These are phyloP conservation scores for Gardenia jasminoides DNA, from an alignment of 257 asterid species.

Conservation along the genomic window DNA sequence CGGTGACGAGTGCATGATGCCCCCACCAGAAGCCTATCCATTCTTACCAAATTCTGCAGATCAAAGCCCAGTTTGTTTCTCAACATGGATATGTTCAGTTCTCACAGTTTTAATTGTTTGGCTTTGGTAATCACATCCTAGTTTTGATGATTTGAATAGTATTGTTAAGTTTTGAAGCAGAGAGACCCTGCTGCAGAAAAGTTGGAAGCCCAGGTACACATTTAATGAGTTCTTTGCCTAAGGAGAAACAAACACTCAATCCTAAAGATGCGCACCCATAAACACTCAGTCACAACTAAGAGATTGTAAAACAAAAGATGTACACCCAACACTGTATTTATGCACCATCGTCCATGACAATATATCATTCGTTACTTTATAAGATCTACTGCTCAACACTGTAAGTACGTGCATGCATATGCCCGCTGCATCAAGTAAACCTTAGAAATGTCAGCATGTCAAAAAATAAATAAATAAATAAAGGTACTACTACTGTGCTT, in stretches of 20 bases:
- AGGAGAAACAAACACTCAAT: not conserved
- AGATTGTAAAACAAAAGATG: not conserved
- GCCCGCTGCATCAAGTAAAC: not conserved
- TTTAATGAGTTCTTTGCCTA: not conserved
- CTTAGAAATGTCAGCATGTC: not conserved
- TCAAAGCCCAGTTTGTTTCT: slow-evolving; percentile 24
- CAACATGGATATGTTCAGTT: slow-evolving; percentile 29
- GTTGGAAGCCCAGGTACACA: slow-evolving; percentile 4
- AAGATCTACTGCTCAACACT: not conserved
- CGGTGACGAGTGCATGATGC: slow-evolving; percentile 86
- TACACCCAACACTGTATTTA: too few relatives aligned
- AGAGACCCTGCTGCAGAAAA: not conserved
- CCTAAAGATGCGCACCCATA: not conserved
- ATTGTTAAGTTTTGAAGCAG: slow-evolving; percentile 31
- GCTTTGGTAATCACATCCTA: slow-evolving; percentile 34
- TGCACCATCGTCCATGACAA: not conserved
- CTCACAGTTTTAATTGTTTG: slow-evolving; percentile 27
- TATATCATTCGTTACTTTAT: not conserved
- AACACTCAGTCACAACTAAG: not conserved
- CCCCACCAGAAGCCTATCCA: slow-evolving; percentile 82
- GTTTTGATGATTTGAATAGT: slow-evolving; percentile 10
- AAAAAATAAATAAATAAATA: not conserved
- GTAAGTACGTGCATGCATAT: not conserved
- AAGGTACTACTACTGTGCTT: not conserved
- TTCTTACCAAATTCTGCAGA: slow-evolving; percentile 69